Evolutionary conservation across 768 basidiomycete species (phyloP), one percentile per base, ranked within the genome.

Genomic region (Austroboletus eburneus): DNA sequence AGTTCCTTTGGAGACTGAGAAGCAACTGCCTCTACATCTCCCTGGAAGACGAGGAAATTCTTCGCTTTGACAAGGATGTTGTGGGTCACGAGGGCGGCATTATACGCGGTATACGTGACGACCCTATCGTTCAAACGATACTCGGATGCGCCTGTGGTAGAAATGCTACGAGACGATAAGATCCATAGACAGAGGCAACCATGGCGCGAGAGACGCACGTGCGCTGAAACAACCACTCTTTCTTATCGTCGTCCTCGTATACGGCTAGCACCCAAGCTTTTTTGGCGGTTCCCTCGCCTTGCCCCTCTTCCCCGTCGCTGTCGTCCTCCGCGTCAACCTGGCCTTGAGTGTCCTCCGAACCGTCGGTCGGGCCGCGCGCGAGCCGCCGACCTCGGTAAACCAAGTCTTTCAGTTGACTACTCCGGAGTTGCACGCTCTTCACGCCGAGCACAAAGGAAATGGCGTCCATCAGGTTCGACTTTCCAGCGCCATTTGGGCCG

Each of bases 381-480:
- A 91, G 74, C 51, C 82, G 71, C 30, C 85, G 69, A n/a, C 92
- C 93, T 17, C 96, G 89, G 67, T 98, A 98, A 5, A 99, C 90
- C 34, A 99, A 76, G 64, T 98, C 96, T 60, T 91, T 94, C 21
- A 98, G 73, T 57, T 97, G 93, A 37, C 90, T 91, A 61, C 89
- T 92, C 38, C 95, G 79, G 27, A 99, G 76, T 53, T 96, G 91
- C 2, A 85, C 87, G 50, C 90, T 93, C 72, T 94, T 92, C 23
- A 98, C 87, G 24, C 96, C 96, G 6, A 99, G 83, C 9, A 98
- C 96, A 64, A 99, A 98, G 4, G 96, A 98, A 55, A 99, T 97
- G 42, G 96, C 96, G 64, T 99, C 96, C 96, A 98, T 98, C 46
- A 98, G 81, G 65, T 99, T 99, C 9, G 92, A 95, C 64, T 99